phyloP scores from a whole-genome alignment of 176 grass and related monocot genomes.

The Eremochloa ophiuroides region DNA sequence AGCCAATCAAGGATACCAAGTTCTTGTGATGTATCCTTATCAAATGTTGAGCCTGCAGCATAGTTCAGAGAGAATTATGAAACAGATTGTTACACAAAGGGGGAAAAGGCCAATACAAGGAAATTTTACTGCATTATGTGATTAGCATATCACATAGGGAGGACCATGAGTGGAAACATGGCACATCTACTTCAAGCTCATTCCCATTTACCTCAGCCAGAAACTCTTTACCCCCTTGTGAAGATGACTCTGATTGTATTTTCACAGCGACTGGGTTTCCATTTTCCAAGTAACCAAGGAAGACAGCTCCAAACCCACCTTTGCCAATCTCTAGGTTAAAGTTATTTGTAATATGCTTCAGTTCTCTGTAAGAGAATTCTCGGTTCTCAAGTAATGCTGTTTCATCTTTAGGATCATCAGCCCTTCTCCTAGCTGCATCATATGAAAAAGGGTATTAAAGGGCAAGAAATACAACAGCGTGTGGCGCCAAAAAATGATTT shows the following conservation, averaged over 20 bases:
- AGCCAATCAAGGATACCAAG: conserved; percentile 61
- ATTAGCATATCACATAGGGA: background rate
- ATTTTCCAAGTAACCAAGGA: conserved; percentile 47
- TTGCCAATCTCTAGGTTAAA: conserved; percentile 54
- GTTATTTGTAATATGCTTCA: conserved; percentile 47
- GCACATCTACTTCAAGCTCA: background rate
- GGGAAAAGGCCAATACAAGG: background rate
- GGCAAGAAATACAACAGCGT: background rate
- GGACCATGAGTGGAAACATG: background rate
- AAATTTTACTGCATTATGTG: background rate
- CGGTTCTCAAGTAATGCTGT: conserved; percentile 21
- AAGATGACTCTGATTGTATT: conserved; percentile 31
- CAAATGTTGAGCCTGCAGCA: conserved; percentile 42
- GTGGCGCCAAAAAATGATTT: background rate
- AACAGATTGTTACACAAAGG: background rate
- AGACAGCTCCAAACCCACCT: conserved; percentile 67
- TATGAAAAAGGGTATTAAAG: background rate
- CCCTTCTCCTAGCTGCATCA: conserved; percentile 21
- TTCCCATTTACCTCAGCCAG: conserved; percentile 54
- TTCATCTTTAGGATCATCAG: conserved; percentile 4
- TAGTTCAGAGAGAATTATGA: conserved; percentile 8
- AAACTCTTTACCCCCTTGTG: conserved; percentile 54
- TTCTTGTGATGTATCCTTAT: conserved; percentile 66
- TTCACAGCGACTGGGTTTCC: conserved; percentile 64
- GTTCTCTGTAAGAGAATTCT: conserved; percentile 57